phyloP scores from a whole-genome alignment of 2,329 filamentous ascomycete species.

The Neoarthrinium moseri region DNA sequence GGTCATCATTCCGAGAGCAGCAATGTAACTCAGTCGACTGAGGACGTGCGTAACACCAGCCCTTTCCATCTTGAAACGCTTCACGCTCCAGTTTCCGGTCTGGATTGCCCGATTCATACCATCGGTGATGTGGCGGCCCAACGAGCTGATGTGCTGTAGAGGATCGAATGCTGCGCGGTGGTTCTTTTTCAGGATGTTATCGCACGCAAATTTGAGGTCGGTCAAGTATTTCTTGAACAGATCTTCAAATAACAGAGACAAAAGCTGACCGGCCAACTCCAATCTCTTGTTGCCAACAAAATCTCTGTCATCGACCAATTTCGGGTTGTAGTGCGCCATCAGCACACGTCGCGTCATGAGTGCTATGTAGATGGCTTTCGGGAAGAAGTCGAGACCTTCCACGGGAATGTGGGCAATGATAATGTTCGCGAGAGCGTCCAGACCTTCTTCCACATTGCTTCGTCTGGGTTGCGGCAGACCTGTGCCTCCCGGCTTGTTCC shows the following conservation, averaged over 20 bases:
- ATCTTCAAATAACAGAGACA: constrained; percentile 94
- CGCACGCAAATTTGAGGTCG: constrained; percentile 88
- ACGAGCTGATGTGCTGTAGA: constrained; percentile 76
- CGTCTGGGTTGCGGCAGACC: constrained; percentile 54
- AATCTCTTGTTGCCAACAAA: constrained; percentile 98
- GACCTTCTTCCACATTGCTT: constrained; percentile 85
- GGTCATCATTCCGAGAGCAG: constrained; percentile 98
- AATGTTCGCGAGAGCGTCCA: constrained; percentile 89
- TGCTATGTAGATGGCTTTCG: constrained; percentile 94
- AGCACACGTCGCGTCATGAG: constrained; percentile 97
- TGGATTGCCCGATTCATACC: constrained; percentile 96
- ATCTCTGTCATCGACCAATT: constrained; percentile 91
- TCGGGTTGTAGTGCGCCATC: constrained; percentile 88
- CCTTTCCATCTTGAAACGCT: constrained; percentile 98
- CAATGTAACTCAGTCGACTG: constrained; percentile 93
- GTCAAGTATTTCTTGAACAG: constrained; percentile 93
- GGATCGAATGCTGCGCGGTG: constrained; percentile 90
- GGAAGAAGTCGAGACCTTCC: constrained; percentile 86
- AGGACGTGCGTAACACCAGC: constrained; percentile 96
- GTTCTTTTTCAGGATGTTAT: constrained; percentile 93
- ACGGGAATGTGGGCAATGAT: constrained; percentile 95
- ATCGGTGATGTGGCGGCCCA: constrained; percentile 83
- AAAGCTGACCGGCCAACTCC: constrained; percentile 89
- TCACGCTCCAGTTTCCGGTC: constrained; percentile 96
- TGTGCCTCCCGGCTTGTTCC: constrained; percentile 52